Evolutionary conservation across 192 early-diverging fungal genomes (phyloP).

Genomic region (Backusella sp.): DNA sequence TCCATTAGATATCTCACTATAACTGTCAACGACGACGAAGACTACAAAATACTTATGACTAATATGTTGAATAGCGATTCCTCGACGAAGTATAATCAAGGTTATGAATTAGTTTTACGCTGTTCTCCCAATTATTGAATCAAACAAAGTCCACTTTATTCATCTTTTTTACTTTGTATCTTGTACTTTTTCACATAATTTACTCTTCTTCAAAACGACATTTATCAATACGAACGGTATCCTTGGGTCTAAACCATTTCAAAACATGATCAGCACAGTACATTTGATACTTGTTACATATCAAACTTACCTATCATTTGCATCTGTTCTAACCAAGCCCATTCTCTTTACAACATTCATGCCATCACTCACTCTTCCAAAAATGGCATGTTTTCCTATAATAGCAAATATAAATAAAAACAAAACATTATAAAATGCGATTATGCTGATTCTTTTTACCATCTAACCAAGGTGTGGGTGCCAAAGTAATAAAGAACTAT

Average conservation of each 20-base stretch:
- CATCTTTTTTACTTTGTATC: not conserved
- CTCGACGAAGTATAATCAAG: not conserved
- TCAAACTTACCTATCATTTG: slow-evolving; percentile 43
- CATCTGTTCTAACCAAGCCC: slow-evolving; percentile 65
- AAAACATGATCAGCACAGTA: not conserved
- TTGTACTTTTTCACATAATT: not conserved
- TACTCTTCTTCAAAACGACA: slow-evolving; percentile 13
- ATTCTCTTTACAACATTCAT: slow-evolving; percentile 83
- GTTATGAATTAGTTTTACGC: not conserved
- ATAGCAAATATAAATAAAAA: not conserved
- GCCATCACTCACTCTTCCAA: slow-evolving; percentile 80
- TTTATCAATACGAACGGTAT: slow-evolving; percentile 18
- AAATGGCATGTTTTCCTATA: slow-evolving; percentile 86
- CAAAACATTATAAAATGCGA: too few relatives aligned
- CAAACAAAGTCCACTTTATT: not conserved
- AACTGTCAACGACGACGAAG: not conserved
- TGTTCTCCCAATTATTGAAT: not conserved
- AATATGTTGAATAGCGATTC: not conserved
- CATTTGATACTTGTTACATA: too few relatives aligned
- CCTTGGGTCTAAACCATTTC: slow-evolving; percentile 6
- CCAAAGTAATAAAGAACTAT: slow-evolving; percentile 84
- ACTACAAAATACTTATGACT: not conserved
- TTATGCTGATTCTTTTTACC: slow-evolving; percentile 31
- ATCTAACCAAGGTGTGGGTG: slow-evolving; percentile 90
- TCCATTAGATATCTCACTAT: fast-evolving